phyloP scores from a whole-genome alignment of 306 rosid species.

The Pyrus communis region DNA sequence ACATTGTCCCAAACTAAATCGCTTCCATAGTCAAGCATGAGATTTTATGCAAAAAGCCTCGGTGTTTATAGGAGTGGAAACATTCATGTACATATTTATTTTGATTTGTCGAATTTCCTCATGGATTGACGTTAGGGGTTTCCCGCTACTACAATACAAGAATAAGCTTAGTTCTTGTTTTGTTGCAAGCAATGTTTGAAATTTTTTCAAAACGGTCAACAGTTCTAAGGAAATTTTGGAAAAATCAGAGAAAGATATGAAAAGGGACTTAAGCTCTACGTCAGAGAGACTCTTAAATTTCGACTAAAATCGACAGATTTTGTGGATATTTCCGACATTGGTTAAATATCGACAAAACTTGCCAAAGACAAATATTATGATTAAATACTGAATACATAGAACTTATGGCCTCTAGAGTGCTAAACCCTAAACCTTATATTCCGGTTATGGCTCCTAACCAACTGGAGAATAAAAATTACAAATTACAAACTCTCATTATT shows the following conservation, averaged over 20 bases:
- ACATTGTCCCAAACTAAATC: neutral
- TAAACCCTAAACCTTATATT: neutral
- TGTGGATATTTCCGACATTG: too few relatives aligned
- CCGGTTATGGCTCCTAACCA: neutral
- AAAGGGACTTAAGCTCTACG: too few relatives aligned
- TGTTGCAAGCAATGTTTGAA: neutral
- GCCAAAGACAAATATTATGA: neutral
- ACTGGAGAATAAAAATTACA: neutral
- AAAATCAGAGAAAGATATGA: too few relatives aligned
- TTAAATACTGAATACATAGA: neutral
- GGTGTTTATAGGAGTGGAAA: neutral
- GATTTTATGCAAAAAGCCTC: neutral
- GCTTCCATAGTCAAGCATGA: neutral
- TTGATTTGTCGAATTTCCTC: neutral
- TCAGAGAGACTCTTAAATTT: too few relatives aligned
- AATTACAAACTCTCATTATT: neutral
- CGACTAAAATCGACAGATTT: too few relatives aligned
- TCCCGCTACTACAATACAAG: too few relatives aligned
- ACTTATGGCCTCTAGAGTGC: neutral
- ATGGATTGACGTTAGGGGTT: too few relatives aligned
- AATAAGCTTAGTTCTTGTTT: neutral
- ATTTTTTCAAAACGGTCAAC: too few relatives aligned
- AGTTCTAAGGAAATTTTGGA: too few relatives aligned
- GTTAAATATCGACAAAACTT: too few relatives aligned
- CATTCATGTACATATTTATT: neutral